Percentiles rank a stretch among this genome's conserved stretches.
phyloP scores from a whole-genome alignment of 768 basidiomycete species.

The Cystofilobasidium ferigula region DNA sequence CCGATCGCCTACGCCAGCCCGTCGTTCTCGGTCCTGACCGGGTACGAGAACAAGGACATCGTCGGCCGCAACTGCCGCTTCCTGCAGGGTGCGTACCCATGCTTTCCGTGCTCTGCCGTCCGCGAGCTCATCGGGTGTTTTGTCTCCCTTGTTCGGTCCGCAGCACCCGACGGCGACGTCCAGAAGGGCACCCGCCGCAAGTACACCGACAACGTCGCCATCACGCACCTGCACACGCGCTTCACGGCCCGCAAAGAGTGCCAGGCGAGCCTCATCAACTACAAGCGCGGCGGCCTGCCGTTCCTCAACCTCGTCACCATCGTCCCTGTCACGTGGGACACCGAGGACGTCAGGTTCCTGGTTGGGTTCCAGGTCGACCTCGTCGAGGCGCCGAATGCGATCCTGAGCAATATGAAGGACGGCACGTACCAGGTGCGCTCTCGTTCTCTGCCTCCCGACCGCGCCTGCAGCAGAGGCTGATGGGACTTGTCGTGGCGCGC shows the following conservation, averaged over 20 bases:
- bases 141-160: conserved; percentile 54
- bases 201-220: conserved; percentile 54
- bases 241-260: conserved; percentile 70
- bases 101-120: not conserved
- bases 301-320: conserved; percentile 88
- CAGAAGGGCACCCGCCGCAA: conserved; percentile 43
- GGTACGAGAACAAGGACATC: conserved; percentile 49
- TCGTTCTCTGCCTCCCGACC: too few relatives aligned
- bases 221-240: conserved; percentile 54
- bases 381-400: conserved; percentile 69
- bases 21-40: conserved; percentile 53
- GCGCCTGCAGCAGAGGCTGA: too few relatives aligned
- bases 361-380: conserved; percentile 96
- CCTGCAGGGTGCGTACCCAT: conserved; percentile 30
- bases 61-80: conserved; percentile 70
- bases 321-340: conserved; percentile 74
- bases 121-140: not conserved
- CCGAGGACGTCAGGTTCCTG: conserved; percentile 65
- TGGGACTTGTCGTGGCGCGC: conserved; percentile 66
- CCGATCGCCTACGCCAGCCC: conserved; percentile 88
- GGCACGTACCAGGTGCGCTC: conserved; percentile 68
- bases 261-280: conserved; percentile 78
- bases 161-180: conserved; percentile 57
- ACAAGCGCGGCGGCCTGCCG: conserved; percentile 65
- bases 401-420: conserved; percentile 63